phyloP scores from a whole-genome alignment of 345 rosid species.

The Gossypium rotundifolium region DNA sequence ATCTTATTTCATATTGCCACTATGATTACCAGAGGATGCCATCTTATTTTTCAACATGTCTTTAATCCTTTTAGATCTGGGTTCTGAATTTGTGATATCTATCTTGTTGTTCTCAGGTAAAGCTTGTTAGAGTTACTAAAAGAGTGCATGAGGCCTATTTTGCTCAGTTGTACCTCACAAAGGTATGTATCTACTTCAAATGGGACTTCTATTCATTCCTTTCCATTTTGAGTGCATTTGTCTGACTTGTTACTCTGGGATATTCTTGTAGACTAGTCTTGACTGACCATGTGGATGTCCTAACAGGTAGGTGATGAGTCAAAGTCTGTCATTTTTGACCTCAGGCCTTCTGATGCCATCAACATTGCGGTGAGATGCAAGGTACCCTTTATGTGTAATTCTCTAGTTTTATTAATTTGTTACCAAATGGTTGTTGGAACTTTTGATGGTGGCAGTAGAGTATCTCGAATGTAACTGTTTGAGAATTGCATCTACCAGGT shows the following conservation, averaged over 20 bases:
- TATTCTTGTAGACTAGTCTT: neutral
- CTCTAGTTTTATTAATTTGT: neutral
- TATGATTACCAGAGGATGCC: neutral
- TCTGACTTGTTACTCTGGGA: neutral
- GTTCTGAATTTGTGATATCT: constrained; percentile 2
- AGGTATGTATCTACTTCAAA: constrained; percentile 35
- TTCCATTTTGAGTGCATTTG: neutral
- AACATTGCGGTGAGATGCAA: constrained; percentile 97
- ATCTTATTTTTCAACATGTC: neutral
- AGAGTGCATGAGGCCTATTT: constrained; percentile 91
- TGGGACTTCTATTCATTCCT: neutral
- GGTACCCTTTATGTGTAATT: constrained; percentile 31
- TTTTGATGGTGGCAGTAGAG: neutral
- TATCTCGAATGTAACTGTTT: neutral
- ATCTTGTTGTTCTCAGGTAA: constrained; percentile 47
- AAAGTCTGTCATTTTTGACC: constrained; percentile 70
- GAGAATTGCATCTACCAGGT: neutral
- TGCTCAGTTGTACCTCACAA: constrained; percentile 77
- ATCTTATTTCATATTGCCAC: neutral
- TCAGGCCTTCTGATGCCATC: constrained; percentile 94
- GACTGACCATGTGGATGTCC: constrained; percentile 12
- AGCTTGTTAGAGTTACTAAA: constrained; percentile 82
- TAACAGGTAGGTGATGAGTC: constrained; percentile 57
- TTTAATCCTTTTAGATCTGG: neutral
- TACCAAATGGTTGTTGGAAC: neutral